These are phyloP conservation scores for Erodium trifolium DNA, from an alignment of 441 rosid genomes.

Conservation along the genomic window DNA sequence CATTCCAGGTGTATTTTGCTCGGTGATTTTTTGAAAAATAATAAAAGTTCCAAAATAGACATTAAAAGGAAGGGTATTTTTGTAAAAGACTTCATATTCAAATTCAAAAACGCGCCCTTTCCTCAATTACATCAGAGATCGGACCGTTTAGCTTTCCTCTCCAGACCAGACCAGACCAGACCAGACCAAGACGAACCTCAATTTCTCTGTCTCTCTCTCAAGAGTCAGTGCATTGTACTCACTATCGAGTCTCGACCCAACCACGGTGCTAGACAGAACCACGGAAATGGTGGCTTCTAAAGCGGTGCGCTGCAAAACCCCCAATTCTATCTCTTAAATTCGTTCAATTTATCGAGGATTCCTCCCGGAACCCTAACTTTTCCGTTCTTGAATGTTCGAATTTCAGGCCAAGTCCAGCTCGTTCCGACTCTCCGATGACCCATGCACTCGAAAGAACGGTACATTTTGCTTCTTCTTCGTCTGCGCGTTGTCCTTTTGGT, in stretches of 20 bases:
- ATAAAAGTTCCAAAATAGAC: too few species aligned
- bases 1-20: too few species aligned
- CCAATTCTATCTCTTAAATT: not conserved
- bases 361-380: not conserved
- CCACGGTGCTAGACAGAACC: not conserved
- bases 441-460: constrained; percentile 27
- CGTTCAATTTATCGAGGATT: not conserved
- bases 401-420: constrained; percentile 24
- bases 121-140: not conserved
- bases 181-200: not conserved
- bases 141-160: not conserved
- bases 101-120: constrained; percentile 3
- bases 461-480: not conserved
- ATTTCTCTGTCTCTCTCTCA: not conserved
- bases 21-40: too few species aligned
- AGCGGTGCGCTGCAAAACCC: not conserved
- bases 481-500: constrained; percentile 2
- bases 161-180: not conserved
- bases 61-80: not conserved
- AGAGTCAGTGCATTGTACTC: not conserved
- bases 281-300: not conserved
- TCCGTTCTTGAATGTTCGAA: not conserved
- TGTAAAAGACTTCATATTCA: not conserved
- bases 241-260: not conserved
- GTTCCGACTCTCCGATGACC: constrained; percentile 26